A percentile compares a stretch with the other conserved stretches of the same genome.
Conservation (phyloP, 2,329 filamentous ascomycete genomes). For the Chrysosphaeria jannelii region DNA sequence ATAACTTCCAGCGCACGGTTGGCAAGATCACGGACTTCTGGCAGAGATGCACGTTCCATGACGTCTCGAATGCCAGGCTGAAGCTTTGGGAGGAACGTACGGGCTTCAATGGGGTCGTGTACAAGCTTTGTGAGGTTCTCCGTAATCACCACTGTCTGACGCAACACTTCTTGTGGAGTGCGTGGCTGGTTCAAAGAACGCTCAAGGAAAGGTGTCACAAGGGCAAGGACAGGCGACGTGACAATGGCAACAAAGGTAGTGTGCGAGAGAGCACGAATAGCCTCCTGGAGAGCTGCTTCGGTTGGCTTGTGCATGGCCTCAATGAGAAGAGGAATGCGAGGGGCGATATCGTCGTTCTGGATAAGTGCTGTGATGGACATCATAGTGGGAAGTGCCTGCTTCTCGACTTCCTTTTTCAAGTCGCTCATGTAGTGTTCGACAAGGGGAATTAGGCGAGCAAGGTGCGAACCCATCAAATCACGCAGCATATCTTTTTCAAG, state of each 20-base stretch:
- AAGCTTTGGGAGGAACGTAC: slow-evolving; percentile 82
- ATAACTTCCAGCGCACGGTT: slow-evolving; percentile 61
- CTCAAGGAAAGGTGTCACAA: slow-evolving; percentile 83
- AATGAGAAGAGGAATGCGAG: slow-evolving; percentile 70
- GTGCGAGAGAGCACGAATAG: slow-evolving; percentile 84
- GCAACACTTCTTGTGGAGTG: slow-evolving; percentile 76
- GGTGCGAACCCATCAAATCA: slow-evolving; percentile 64
- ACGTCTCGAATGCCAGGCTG: slow-evolving; percentile 81
- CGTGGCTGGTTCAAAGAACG: slow-evolving; percentile 73
- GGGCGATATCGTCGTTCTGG: slow-evolving; percentile 88
- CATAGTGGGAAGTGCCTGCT: slow-evolving; percentile 83
- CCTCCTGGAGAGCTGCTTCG: slow-evolving; percentile 65
- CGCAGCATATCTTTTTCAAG: slow-evolving; percentile 67
- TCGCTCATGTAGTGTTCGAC: slow-evolving; percentile 92
- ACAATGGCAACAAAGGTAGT: slow-evolving; percentile 97
- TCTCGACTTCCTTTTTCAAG: slow-evolving; percentile 63
- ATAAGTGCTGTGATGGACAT: slow-evolving; percentile 64
- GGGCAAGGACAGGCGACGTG: slow-evolving; percentile 76
- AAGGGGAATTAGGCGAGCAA: slow-evolving; percentile 67
- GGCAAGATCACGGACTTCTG: slow-evolving; percentile 79
- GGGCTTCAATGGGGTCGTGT: slow-evolving; percentile 77
- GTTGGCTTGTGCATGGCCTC: slow-evolving; percentile 91
- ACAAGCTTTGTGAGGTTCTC: slow-evolving; percentile 97
- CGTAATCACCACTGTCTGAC: slow-evolving; percentile 84
- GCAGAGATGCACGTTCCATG: slow-evolving; percentile 61